phyloP scores from a whole-genome alignment of 768 basidiomycete species.

The Brasilioporus rufonigricans region DNA sequence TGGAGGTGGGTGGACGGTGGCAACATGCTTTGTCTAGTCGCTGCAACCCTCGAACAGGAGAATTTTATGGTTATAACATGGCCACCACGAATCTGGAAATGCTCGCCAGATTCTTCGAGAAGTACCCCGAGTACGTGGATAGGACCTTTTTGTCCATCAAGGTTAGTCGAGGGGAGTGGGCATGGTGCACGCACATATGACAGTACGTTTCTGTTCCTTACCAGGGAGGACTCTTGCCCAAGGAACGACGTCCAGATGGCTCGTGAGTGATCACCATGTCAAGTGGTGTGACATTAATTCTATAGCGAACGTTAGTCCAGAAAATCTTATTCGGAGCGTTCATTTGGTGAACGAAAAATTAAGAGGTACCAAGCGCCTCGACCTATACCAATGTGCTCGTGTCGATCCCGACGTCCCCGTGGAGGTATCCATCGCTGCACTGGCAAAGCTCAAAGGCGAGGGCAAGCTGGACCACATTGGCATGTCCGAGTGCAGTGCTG shows the following conservation, averaged over 20 bases:
- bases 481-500: constrained; percentile 51
- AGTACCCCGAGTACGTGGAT: constrained; percentile 35
- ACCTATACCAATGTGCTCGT: constrained; percentile 55
- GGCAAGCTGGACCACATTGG: constrained; percentile 52
- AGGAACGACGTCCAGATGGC: no score
- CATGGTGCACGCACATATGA: no score
- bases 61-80: constrained; percentile 53
- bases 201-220: no score
- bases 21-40: no score
- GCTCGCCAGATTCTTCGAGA: constrained; percentile 48
- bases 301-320: no score
- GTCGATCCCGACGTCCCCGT: constrained; percentile 41
- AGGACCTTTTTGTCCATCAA: constrained; percentile 37
- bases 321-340: constrained; percentile 46
- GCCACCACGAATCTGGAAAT: constrained; percentile 47
- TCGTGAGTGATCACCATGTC: no score
- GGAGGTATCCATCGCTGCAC: constrained; percentile 45
- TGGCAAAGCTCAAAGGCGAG: constrained; percentile 36
- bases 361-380: constrained; percentile 54
- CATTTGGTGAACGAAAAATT: constrained; percentile 42
- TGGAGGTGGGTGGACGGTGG: constrained; percentile 39
- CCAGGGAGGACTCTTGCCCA: constrained; percentile 13
- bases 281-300: no score
- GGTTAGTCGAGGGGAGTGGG: no score
- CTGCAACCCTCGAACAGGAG: no score